These are phyloP conservation scores for Termitomyces sp. DNA, from an alignment of 768 basidiomycete species.

Conservation along the genomic window DNA sequence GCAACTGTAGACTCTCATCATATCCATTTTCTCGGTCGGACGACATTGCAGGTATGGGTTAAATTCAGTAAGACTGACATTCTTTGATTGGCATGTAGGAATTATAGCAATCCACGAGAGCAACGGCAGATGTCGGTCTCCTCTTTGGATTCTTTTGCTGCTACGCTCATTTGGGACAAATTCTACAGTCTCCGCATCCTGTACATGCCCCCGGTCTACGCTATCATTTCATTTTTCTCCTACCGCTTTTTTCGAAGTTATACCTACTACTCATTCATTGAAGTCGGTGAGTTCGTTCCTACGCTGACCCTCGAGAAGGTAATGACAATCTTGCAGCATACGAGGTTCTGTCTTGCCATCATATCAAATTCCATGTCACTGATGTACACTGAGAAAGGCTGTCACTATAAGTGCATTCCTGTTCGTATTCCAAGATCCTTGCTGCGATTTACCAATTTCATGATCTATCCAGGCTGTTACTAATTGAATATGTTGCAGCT, in stretches of 20 bases:
- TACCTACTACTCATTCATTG: slow-evolving; percentile 43
- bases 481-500: slow-evolving; percentile 81
- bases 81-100: slow-evolving; percentile 33
- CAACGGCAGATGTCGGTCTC: slow-evolving; percentile 73
- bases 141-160: slow-evolving; percentile 1
- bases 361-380: neutral
- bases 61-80: neutral
- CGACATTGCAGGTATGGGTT: slow-evolving; percentile 57
- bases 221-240: slow-evolving; percentile 79
- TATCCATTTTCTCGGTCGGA: slow-evolving; percentile 50
- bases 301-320: neutral
- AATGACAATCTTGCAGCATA: slow-evolving; percentile 40
- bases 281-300: slow-evolving; percentile 29
- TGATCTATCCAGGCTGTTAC: slow-evolving; percentile 48
- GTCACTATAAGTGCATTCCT: slow-evolving; percentile 84
- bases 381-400: slow-evolving; percentile 39
- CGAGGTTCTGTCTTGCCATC: slow-evolving; percentile 39
- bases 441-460: neutral
- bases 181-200: slow-evolving; percentile 65
- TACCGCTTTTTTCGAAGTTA: slow-evolving; percentile 81
- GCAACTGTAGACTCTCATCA: slow-evolving; percentile 47
- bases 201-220: slow-evolving; percentile 82
- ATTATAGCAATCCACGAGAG: slow-evolving; percentile 64
- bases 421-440: slow-evolving; percentile 32
- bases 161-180: neutral